A percentile compares a stretch with the other conserved stretches of the same genome.
These are phyloP conservation scores for Cymbomonas tetramitiformis DNA, from an alignment of 139 green algal species.

Conservation along the genomic window DNA sequence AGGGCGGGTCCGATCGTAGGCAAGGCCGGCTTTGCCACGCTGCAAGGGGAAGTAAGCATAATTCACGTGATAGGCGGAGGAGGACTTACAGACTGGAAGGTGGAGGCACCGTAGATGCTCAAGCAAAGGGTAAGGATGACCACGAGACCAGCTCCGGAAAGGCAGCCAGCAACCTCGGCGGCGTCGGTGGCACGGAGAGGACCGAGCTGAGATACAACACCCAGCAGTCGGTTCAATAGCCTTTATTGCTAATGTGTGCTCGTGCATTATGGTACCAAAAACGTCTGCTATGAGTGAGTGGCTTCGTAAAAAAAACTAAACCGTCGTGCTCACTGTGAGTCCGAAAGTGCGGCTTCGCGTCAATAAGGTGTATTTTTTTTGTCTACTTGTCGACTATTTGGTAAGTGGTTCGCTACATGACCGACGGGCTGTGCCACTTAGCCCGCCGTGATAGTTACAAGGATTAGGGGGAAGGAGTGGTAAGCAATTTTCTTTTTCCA, in stretches of 20 bases:
- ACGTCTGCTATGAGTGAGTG: too few relatives aligned
- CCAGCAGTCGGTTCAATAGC: not conserved
- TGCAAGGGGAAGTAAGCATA: not conserved
- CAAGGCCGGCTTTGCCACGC: not conserved
- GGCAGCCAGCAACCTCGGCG: conserved; percentile 65
- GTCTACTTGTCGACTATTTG: too few relatives aligned
- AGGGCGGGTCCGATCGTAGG: not conserved
- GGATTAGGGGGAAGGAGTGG: not conserved
- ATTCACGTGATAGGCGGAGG: not conserved
- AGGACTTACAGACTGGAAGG: conserved; percentile 88
- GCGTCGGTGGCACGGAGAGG: conserved; percentile 40
- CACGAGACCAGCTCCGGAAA: conserved; percentile 73
- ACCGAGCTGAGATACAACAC: conserved; percentile 13
- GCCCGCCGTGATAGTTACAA: too few relatives aligned
- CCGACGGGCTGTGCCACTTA: too few relatives aligned
- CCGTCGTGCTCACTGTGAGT: too few relatives aligned
- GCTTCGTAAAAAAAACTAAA: too few relatives aligned
- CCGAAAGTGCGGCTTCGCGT: too few relatives aligned
- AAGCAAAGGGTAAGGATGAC: conserved; percentile 78
- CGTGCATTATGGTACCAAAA: too few relatives aligned
- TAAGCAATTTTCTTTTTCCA: too few relatives aligned
- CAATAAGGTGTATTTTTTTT: too few relatives aligned
- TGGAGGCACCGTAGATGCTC: conserved; percentile 72
- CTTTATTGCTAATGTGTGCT: not conserved
- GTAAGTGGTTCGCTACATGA: too few relatives aligned